These are phyloP conservation scores for Pseudonitzschia multistriata DNA, from an alignment of 108 stramenopile species.

Conservation along the genomic window DNA sequence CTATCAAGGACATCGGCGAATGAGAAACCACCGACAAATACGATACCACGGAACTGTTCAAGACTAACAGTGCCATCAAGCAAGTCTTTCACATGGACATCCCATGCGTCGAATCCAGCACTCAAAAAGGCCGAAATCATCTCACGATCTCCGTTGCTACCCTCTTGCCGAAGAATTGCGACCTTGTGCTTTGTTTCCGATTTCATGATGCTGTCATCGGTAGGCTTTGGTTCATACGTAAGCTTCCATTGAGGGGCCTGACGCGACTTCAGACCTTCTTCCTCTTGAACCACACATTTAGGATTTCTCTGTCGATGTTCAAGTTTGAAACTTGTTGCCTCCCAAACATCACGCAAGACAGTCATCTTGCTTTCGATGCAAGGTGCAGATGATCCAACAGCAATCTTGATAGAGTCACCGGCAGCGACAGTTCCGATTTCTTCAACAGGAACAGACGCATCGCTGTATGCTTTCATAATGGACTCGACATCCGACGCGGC, in stretches of 20 bases:
- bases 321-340: constrained; percentile 95
- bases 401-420: constrained; percentile 82
- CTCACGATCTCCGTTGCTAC: constrained; percentile 98
- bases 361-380: constrained; percentile 86
- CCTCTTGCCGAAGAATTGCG: constrained; percentile 96
- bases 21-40: constrained; percentile 97
- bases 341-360: constrained; percentile 94
- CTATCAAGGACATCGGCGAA: constrained; percentile 98
- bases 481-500: constrained; percentile 43
- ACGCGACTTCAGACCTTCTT: constrained; percentile 77
- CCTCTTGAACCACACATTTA: constrained; percentile 89
- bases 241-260: constrained; percentile 86
- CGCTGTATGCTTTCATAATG: constrained; percentile 69
- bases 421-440: constrained; percentile 81
- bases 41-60: constrained; percentile 91
- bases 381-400: constrained; percentile 66
- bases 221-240: constrained; percentile 70
- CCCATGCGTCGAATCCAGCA: constrained; percentile 98
- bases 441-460: constrained; percentile 62
- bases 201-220: constrained; percentile 65
- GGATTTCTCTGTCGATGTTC: constrained; percentile 95
- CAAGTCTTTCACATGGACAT: constrained; percentile 91
- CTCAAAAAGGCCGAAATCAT: constrained; percentile 94
- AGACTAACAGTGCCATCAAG: constrained; percentile 72
- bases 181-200: constrained; percentile 85